phyloP scores from a whole-genome alignment of 139 green algal species.

The Tetratostichococcus sp. region DNA sequence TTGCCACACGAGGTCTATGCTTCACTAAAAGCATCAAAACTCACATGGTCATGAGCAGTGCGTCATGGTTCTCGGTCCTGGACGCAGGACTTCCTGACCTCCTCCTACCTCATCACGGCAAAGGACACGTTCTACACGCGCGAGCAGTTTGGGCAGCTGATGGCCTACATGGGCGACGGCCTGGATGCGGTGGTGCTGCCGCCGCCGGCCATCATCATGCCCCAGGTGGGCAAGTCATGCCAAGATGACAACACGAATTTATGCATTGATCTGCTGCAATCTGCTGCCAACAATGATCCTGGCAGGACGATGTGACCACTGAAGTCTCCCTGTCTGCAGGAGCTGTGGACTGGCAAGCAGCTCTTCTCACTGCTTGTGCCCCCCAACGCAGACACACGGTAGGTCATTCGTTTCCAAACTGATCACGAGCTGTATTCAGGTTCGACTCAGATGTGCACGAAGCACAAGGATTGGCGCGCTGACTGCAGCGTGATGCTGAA shows the following conservation, averaged over 20 bases:
- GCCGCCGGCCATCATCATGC: constrained; percentile 72
- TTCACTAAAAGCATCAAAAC: too few species aligned
- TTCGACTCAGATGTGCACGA: too few species aligned
- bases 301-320: too few species aligned
- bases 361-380: constrained; percentile 81
- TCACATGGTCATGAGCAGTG: too few species aligned
- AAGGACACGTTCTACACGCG: constrained; percentile 75
- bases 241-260: too few species aligned
- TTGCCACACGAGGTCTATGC: too few species aligned
- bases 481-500: constrained; percentile 84
- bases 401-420: neutral
- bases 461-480: too few species aligned
- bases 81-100: constrained; percentile 93
- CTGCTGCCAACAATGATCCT: too few species aligned
- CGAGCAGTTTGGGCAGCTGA: constrained; percentile 67
- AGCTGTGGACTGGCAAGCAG: constrained; percentile 99
- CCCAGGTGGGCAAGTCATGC: too few species aligned
- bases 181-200: constrained; percentile 62
- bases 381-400: constrained; percentile 47
- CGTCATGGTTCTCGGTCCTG: too few species aligned
- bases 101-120: constrained; percentile 83
- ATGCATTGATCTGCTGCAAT: too few species aligned
- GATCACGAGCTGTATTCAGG: too few species aligned
- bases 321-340: constrained; percentile 22
- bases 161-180: constrained; percentile 69